Evolutionary conservation across 2,329 filamentous ascomycete genomes (phyloP).

Genomic region (Talaromyces sp.): DNA sequence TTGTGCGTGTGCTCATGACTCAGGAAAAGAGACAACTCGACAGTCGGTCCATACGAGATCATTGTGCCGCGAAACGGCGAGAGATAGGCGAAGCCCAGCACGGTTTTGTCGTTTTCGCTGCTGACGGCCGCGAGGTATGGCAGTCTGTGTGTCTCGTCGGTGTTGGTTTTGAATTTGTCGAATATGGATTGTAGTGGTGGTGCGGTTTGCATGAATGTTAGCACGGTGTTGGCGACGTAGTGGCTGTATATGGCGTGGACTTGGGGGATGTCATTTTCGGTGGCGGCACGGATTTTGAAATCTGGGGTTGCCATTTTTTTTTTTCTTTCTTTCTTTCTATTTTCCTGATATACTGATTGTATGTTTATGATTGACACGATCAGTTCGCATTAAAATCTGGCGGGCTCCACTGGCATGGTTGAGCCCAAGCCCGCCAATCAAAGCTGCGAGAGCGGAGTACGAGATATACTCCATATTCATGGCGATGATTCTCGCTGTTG

Average conservation of each 20-base stretch:
- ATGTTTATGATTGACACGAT: neutral
- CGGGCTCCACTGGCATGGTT: neutral
- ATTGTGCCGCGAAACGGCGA: constrained; percentile 30
- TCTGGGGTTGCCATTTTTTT: neutral
- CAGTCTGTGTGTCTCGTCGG: constrained; percentile 17
- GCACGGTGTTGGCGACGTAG: constrained; percentile 33
- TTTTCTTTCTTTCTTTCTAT: neutral
- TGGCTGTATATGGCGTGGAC: constrained; percentile 29
- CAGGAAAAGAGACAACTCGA: constrained; percentile 36
- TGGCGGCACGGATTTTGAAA: constrained; percentile 24
- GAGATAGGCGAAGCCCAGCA: constrained; percentile 31
- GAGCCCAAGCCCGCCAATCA: neutral
- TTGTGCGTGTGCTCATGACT: constrained; percentile 26
- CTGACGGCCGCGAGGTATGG: constrained; percentile 35
- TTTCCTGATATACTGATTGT: neutral
- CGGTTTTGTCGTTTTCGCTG: constrained; percentile 1
- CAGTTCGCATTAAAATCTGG: neutral
- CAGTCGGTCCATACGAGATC: constrained; percentile 34
- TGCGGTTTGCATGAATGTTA: constrained; percentile 27
- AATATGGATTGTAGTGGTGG: constrained; percentile 22
- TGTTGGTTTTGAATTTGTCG: constrained; percentile 21
- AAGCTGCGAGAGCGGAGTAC: neutral
- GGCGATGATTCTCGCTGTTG: neutral
- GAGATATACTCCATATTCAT: neutral
- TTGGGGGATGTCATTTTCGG: constrained; percentile 26